These are phyloP conservation scores for Apiotrichum gracile DNA, from an alignment of 1,284 basidiomycete genomes.

Conservation along the genomic window DNA sequence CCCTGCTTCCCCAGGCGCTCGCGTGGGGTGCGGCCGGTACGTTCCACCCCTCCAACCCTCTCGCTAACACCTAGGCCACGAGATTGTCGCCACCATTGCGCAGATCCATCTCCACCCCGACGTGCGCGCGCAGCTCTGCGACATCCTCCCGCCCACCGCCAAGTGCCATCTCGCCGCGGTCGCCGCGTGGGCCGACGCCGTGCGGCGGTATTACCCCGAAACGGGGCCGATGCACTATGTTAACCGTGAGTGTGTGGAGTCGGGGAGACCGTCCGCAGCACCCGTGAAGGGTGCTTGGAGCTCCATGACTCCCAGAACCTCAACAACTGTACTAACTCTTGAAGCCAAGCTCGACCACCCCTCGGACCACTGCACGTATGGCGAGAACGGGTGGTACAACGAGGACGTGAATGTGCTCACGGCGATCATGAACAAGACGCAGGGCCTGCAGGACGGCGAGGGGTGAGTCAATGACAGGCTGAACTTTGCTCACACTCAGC, in stretches of 20 bases:
- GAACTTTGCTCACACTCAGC: slow-evolving; percentile 10
- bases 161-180: slow-evolving; percentile 72
- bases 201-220: slow-evolving; percentile 50
- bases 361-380: slow-evolving; percentile 66
- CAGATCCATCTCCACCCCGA: slow-evolving; percentile 79
- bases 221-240: slow-evolving; percentile 51
- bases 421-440: slow-evolving; percentile 66
- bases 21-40: slow-evolving; percentile 52
- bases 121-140: slow-evolving; percentile 64
- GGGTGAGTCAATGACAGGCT: slow-evolving; percentile 23
- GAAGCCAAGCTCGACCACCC: slow-evolving; percentile 60
- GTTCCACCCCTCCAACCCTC: slow-evolving; percentile 5
- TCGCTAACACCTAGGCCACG: slow-evolving; percentile 58
- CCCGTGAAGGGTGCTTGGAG: not conserved
- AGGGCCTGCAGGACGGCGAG: slow-evolving; percentile 35
- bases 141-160: slow-evolving; percentile 55
- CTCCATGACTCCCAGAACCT: not conserved
- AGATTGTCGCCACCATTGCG: slow-evolving; percentile 86
- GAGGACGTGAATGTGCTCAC: slow-evolving; percentile 66
- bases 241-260: slow-evolving; percentile 45
- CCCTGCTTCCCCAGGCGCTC: slow-evolving; percentile 27
- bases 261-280: no score
- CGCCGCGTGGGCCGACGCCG: slow-evolving; percentile 78
- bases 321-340: not conserved
- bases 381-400: slow-evolving; percentile 66